Evolutionary conservation across 2,329 filamentous ascomycete genomes (phyloP).

Genomic region (Phaeosphaeriaceae sp.): DNA sequence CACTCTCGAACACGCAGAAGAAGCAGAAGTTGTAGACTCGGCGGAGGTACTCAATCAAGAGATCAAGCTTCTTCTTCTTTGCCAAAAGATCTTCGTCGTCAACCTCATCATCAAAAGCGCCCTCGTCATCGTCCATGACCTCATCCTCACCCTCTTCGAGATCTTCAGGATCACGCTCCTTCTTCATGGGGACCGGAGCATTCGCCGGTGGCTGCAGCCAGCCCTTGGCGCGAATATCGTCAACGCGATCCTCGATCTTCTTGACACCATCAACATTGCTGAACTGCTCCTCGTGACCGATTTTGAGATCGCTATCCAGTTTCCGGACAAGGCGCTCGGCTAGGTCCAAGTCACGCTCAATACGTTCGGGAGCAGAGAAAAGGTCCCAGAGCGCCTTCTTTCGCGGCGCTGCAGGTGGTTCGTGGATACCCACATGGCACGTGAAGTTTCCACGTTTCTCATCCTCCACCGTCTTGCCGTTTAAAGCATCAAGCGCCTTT

Average conservation of each 20-base stretch:
- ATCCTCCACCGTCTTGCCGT: constrained; percentile 96
- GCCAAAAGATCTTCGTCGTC: constrained; percentile 89
- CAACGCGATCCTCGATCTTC: constrained; percentile 86
- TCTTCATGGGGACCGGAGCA: constrained; percentile 62
- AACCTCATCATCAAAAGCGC: constrained; percentile 75
- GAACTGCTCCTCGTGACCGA: constrained; percentile 62
- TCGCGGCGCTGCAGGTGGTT: constrained; percentile 81
- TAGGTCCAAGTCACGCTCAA: constrained; percentile 87
- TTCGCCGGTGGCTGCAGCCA: constrained; percentile 73
- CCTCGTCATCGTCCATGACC: constrained; percentile 69
- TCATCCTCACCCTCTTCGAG: constrained; percentile 79
- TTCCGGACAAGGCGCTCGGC: constrained; percentile 83
- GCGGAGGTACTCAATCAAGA: constrained; percentile 94
- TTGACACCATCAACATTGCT: constrained; percentile 68
- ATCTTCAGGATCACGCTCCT: constrained; percentile 68
- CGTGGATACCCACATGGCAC: constrained; percentile 95
- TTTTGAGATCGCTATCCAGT: constrained; percentile 83
- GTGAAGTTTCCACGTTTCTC: constrained; percentile 94
- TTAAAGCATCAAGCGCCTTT: constrained; percentile 90
- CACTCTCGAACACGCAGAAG: constrained; percentile 98
- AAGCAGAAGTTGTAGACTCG: constrained; percentile 99
- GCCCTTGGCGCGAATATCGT: constrained; percentile 78
- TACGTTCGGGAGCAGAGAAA: constrained; percentile 91
- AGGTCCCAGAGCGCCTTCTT: constrained; percentile 98
- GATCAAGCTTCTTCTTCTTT: constrained; percentile 96